phyloP scores from a whole-genome alignment of 1,284 basidiomycete species.

The Cryptococcus deneoformans region DNA sequence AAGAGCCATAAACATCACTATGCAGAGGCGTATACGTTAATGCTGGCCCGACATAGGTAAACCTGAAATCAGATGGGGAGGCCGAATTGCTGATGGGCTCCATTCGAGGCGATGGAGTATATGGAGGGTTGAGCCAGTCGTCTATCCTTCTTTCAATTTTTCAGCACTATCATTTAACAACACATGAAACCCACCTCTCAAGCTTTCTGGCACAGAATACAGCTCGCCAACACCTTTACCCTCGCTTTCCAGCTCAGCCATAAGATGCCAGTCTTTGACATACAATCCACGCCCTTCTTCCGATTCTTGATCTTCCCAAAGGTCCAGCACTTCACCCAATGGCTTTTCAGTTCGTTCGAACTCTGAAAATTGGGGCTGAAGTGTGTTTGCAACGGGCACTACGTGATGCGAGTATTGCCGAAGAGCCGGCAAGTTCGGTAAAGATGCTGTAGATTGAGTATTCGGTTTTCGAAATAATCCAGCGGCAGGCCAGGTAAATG shows the following conservation, averaged over 20 bases:
- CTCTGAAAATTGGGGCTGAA: conserved; percentile 38
- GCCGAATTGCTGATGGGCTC: background rate
- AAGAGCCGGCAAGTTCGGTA: conserved; percentile 27
- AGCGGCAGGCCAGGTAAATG: conserved; percentile 25
- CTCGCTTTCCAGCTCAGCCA: conserved; percentile 37
- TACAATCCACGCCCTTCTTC: conserved; percentile 42
- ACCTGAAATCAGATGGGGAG: conserved; percentile 39
- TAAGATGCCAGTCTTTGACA: conserved; percentile 59
- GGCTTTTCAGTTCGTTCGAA: conserved; percentile 43
- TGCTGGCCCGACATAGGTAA: conserved; percentile 51
- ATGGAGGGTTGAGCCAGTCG: conserved; percentile 55
- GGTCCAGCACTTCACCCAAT: conserved; percentile 46
- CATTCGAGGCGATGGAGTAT: conserved; percentile 15
- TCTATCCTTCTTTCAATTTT: conserved; percentile 33
- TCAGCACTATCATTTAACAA: background rate
- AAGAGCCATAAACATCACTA: conserved; percentile 58
- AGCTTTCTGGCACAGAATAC: conserved; percentile 52
- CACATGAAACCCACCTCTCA: conserved; percentile 36
- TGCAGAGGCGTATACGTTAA: conserved; percentile 53
- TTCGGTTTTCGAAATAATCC: background rate
- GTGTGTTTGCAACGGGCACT: conserved; percentile 47
- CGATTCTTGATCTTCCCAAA: conserved; percentile 35
- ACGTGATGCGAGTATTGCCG: conserved; percentile 35
- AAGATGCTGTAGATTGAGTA: conserved; percentile 1
- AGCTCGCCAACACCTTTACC: conserved; percentile 38